These are phyloP conservation scores for Adansonia madagascariensis DNA, from an alignment of 441 rosid species.

Conservation along the genomic window DNA sequence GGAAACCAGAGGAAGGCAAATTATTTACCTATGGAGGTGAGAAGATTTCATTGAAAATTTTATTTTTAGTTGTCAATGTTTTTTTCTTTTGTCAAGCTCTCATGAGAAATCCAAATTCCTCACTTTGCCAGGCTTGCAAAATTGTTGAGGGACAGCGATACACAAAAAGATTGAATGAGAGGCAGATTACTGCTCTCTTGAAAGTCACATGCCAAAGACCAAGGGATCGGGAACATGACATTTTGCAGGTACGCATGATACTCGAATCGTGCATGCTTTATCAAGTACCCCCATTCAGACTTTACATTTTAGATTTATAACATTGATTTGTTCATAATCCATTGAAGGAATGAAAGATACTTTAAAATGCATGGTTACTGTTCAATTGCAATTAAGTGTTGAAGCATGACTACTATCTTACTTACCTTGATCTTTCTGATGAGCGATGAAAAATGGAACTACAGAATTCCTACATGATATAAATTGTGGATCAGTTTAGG, in stretches of 20 bases:
- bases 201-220: slow-evolving; percentile 97
- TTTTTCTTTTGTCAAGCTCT: neutral
- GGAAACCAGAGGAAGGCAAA: slow-evolving; percentile 98
- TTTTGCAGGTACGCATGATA: slow-evolving; percentile 53
- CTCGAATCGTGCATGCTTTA: neutral
- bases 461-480: neutral
- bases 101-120: slow-evolving; percentile 18
- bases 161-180: slow-evolving; percentile 88
- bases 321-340: neutral
- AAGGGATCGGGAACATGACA: slow-evolving; percentile 87
- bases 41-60: slow-evolving; percentile 3
- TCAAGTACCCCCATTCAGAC: too few species aligned
- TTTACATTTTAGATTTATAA: neutral
- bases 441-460: neutral
- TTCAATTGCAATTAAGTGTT: neutral
- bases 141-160: slow-evolving; percentile 97
- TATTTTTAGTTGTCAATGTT: neutral
- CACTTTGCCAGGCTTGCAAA: slow-evolving; percentile 79
- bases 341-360: neutral
- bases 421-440: slow-evolving; percentile 1
- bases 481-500: slow-evolving; percentile 1
- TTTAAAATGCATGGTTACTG: slow-evolving; percentile 7
- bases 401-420: neutral
- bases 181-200: slow-evolving; percentile 85
- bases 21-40: slow-evolving; percentile 98